phyloP scores from a whole-genome alignment of 108 stramenopile genomes.

The Cylindrotheca fusiformis region DNA sequence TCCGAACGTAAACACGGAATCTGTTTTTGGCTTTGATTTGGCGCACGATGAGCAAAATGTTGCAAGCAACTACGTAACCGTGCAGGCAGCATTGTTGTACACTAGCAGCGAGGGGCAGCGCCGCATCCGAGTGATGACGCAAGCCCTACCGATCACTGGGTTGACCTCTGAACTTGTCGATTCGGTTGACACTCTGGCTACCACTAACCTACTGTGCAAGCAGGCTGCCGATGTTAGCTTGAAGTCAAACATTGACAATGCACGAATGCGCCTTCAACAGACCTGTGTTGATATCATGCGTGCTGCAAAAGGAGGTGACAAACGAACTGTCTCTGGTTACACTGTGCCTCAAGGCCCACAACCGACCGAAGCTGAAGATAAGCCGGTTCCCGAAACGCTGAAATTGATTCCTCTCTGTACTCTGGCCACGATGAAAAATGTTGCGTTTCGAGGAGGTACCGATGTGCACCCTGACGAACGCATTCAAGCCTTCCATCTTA shows the following conservation, averaged over 20 bases:
- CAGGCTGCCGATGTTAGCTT: conserved; percentile 88
- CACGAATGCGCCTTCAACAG: conserved; percentile 86
- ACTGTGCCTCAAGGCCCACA: conserved; percentile 48
- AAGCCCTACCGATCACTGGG: conserved; percentile 84
- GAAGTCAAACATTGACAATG: conserved; percentile 89
- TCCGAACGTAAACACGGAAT: conserved; percentile 93
- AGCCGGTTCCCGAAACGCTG: conserved; percentile 72
- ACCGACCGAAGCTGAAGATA: conserved; percentile 36
- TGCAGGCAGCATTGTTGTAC: conserved; percentile 97
- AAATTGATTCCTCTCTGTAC: conserved; percentile 94
- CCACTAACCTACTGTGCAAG: conserved; percentile 82
- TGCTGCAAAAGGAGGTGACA: conserved; percentile 65
- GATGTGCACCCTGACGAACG: conserved; percentile 97
- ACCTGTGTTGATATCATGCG: conserved; percentile 75
- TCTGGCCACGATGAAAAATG: conserved; percentile 94
- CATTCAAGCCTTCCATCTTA: conserved; percentile 67
- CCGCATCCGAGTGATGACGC: conserved; percentile 96
- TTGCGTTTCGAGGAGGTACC: conserved; percentile 94
- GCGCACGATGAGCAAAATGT: conserved; percentile 90
- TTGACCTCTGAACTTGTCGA: conserved; percentile 74
- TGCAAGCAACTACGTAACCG: conserved; percentile 72
- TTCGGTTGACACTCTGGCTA: conserved; percentile 78
- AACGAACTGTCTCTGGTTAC: conserved; percentile 71
- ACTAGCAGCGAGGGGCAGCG: conserved; percentile 94
- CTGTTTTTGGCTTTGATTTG: conserved; percentile 92